These are phyloP conservation scores for Astrothelium macrocarpum DNA, from an alignment of 495 filamentous ascomycete species.

Conservation along the genomic window DNA sequence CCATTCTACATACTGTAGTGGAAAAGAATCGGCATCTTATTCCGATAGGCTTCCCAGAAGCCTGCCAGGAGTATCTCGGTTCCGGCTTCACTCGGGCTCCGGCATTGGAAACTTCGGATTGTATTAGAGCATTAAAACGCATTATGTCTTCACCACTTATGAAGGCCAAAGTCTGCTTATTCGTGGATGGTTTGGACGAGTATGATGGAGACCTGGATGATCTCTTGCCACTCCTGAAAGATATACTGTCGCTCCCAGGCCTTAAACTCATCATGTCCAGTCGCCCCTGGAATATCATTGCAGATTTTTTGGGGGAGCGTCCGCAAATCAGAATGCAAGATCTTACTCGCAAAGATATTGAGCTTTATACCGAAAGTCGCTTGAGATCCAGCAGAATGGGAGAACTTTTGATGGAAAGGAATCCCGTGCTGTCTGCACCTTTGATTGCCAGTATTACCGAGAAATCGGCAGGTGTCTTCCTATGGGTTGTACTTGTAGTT, in stretches of 20 bases:
- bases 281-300: not conserved
- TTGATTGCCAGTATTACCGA: constrained; percentile 7
- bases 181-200: constrained; percentile 9
- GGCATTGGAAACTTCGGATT: not conserved
- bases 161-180: constrained; percentile 6
- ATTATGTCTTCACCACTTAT: too few species aligned
- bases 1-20: not conserved
- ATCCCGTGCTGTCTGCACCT: not conserved
- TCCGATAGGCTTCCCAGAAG: not conserved
- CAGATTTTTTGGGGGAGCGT: not conserved
- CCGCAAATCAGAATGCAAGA: not conserved
- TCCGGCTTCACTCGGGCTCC: not conserved
- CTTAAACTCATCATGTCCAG: constrained; percentile 5
- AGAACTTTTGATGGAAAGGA: not conserved
- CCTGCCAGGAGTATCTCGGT: not conserved
- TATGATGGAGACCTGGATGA: constrained; percentile 1
- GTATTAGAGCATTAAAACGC: not conserved
- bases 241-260: not conserved
- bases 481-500: constrained; percentile 26
- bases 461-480: constrained; percentile 24
- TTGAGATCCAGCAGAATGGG: too few species aligned
- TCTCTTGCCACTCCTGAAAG: not conserved
- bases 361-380: not conserved
- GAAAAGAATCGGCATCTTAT: too few species aligned
- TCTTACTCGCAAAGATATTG: constrained; percentile 1